These are phyloP conservation scores for Selaginella tamariscina DNA, from an alignment of 75 land plant genomes.

Conservation along the genomic window DNA sequence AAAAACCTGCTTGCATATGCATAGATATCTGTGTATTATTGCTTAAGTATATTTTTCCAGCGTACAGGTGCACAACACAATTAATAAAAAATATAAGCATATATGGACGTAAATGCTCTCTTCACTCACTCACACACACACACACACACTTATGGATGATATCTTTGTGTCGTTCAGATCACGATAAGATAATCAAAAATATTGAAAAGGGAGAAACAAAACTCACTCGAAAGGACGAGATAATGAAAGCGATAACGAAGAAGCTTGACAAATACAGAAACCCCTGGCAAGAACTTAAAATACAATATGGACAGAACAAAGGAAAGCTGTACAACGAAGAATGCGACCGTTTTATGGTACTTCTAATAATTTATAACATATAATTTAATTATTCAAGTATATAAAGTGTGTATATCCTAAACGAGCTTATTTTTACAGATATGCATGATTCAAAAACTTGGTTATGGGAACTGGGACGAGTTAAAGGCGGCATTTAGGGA, in stretches of 20 bases:
- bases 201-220: conserved; percentile 96
- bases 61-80: neutral
- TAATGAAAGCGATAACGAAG: conserved; percentile 96
- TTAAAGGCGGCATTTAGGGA: conserved; percentile 89
- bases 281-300: conserved; percentile 90
- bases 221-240: conserved; percentile 92
- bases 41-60: neutral
- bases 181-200: conserved; percentile 86
- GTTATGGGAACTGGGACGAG: conserved; percentile 99
- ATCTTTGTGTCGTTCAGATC: conserved; percentile 34
- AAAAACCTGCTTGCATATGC: neutral
- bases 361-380: neutral
- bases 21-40: neutral
- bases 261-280: conserved; percentile 93
- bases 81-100: neutral
- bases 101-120: no score
- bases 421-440: conserved; percentile 37
- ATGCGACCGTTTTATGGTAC: conserved; percentile 92
- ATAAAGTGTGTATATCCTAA: neutral
- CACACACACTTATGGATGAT: no score
- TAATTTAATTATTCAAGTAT: neutral
- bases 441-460: conserved; percentile 94
- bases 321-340: conserved; percentile 98
- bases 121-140: no score
- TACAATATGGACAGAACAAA: conserved; percentile 98